Base-by-base conservation (phyloP, 75 land plant genomes). In the Cunninghamia lanceolata region DNA sequence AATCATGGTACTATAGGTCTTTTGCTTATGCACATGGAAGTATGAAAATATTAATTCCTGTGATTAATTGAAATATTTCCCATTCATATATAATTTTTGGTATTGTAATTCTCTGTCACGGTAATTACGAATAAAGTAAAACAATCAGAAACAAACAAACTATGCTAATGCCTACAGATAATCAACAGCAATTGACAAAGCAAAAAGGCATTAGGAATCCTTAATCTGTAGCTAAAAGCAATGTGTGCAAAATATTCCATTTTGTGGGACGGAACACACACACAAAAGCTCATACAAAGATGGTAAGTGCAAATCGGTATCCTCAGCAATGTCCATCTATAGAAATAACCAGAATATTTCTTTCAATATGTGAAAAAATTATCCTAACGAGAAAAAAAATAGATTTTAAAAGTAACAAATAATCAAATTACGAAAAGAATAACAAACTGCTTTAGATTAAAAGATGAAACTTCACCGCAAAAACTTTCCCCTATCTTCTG, bases 401-500 rank as follows among this genome's bases (percentile, higher is more conserved):
- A 39, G 40, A 25, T 25, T 59, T 59, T 59, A 16, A 76, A 76
- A 76, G 79, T 0, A 76, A 76, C n/a, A n/a, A n/a, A 8, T 1
- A 77, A 38, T 52, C 25, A 59, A 59, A 59, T 47, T 47, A 36
- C 39, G 39, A 77, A 77, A 39, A 39, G 3, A 16, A 21, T 56
- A 28, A 10, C 32, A 56, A 43, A n/a, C 84, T 34, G 35, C 35
- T 16, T 50, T 50, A 36, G 45, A 32, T 52, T 28, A 25, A 79
- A 76, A 88, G 87, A 50, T 19, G 13, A 19, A 16, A 85, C 52
- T 53, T 83, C 74, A 98, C 99, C 94, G 93, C 47, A 96, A 90
- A 71, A 96, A 96, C 85, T 96, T 98, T 40, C 95, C 96, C 82
- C 82, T 70, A 84, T 93, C 84, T 56, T 89, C 88, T 19, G 95